phyloP scores from a whole-genome alignment of 1,139 yeast genomes.

The Zygotorulaspora mrakii region DNA sequence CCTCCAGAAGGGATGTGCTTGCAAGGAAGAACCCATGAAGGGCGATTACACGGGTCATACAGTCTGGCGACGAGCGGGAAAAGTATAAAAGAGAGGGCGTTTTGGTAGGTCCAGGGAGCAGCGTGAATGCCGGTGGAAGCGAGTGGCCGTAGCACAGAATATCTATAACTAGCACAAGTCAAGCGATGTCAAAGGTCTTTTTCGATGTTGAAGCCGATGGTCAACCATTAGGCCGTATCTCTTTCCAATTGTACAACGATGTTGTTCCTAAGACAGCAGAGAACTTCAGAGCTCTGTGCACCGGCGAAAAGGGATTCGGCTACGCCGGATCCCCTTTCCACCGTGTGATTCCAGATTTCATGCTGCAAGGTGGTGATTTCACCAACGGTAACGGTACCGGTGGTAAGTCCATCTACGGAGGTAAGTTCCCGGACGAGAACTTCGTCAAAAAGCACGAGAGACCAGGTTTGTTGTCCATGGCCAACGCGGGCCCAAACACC shows the following conservation, averaged over 20 bases:
- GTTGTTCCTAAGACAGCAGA: constrained; percentile 97
- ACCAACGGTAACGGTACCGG: constrained; percentile 94
- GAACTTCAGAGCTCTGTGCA: constrained; percentile 94
- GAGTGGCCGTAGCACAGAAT: neutral
- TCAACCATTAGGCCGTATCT: constrained; percentile 61
- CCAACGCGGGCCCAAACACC: constrained; percentile 99
- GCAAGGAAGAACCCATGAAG: too few species aligned
- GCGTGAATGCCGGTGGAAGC: too few species aligned
- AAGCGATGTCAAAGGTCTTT: constrained; percentile 35
- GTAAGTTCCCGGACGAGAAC: constrained; percentile 94
- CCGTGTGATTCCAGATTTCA: constrained; percentile 97
- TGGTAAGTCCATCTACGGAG: constrained; percentile 98
- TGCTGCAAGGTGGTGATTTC: constrained; percentile 99
- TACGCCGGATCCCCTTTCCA: constrained; percentile 91
- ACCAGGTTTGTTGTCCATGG: constrained; percentile 98
- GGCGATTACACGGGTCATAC: too few species aligned
- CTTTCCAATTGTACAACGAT: constrained; percentile 84
- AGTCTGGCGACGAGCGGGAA: neutral
- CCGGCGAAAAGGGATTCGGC: constrained; percentile 98
- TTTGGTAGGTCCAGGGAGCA: neutral
- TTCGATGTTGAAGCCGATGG: constrained; percentile 39
- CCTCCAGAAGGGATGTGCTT: too few species aligned
- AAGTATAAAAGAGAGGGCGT: neutral
- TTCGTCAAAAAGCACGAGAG: constrained; percentile 76
- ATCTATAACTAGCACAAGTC: neutral